Evolutionary conservation across 2,329 filamentous ascomycete genomes (phyloP).

Genomic region (Meredithiella fracta): DNA sequence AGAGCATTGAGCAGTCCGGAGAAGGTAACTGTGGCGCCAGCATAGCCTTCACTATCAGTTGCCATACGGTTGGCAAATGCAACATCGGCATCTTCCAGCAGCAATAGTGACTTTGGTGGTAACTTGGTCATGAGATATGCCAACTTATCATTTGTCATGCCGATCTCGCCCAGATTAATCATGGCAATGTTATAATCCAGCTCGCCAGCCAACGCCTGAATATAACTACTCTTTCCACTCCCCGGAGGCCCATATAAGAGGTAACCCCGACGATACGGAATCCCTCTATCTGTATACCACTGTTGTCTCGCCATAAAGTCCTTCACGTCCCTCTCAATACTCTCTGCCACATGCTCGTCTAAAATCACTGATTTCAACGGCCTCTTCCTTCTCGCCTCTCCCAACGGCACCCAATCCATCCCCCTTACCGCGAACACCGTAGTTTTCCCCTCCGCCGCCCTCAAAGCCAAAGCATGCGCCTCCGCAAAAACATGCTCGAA

Average conservation of each 20-base stretch:
- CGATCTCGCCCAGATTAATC: constrained; percentile 76
- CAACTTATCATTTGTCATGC: constrained; percentile 76
- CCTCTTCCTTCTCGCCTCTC: constrained; percentile 69
- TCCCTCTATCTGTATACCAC: constrained; percentile 91
- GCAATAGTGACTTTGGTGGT: constrained; percentile 62
- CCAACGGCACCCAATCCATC: constrained; percentile 71
- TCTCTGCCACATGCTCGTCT: constrained; percentile 67
- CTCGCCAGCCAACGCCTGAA: constrained; percentile 85
- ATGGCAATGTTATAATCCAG: constrained; percentile 86
- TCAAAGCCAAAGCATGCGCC: constrained; percentile 63
- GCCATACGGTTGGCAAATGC: constrained; percentile 72
- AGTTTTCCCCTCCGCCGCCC: constrained; percentile 80
- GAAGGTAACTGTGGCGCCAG: constrained; percentile 79
- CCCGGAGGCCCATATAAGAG: constrained; percentile 78
- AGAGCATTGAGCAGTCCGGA: constrained; percentile 74
- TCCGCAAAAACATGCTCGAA: constrained; percentile 84
- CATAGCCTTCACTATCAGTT: constrained; percentile 66
- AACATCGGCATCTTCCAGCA: constrained; percentile 83
- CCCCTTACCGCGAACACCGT: constrained; percentile 75
- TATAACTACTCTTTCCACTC: constrained; percentile 89
- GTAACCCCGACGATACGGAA: constrained; percentile 81
- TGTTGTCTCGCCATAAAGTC: constrained; percentile 65
- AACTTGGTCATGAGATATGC: constrained; percentile 76
- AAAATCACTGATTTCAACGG: constrained; percentile 78
- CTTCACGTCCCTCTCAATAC: constrained; percentile 61